Conservation (phyloP, 305 asterid genomes). For the Withania somnifera region DNA sequence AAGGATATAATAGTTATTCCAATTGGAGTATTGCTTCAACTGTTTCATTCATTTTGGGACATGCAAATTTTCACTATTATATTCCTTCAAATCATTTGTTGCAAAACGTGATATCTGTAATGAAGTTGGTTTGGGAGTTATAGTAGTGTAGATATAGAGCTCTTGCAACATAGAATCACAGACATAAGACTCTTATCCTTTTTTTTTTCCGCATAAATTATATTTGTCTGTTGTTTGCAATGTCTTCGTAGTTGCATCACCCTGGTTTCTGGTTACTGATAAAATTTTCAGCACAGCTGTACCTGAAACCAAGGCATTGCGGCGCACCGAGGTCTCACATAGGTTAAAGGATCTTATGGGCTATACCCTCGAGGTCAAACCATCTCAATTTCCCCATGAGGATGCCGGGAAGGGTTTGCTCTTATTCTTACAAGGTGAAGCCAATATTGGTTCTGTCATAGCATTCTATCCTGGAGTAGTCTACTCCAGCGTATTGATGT, state of each 20-base stretch:
- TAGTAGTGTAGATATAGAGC: no score
- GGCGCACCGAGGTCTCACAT: constrained; percentile 44
- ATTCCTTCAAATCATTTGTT: no score
- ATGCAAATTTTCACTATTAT: no score
- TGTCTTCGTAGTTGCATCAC: not conserved
- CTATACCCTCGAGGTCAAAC: constrained; percentile 67
- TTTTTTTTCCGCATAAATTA: not conserved
- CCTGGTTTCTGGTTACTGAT: constrained; percentile 16
- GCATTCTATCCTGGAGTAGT: constrained; percentile 85
- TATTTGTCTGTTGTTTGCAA: not conserved
- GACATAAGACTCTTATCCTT: not conserved
- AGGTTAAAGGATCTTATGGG: constrained; percentile 58
- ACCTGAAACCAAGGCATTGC: constrained; percentile 44
- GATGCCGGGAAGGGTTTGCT: constrained; percentile 81
- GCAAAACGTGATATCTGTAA: no score
- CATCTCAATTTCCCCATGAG: constrained; percentile 67
- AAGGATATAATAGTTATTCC: no score
- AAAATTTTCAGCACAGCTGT: constrained; percentile 29
- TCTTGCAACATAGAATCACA: not conserved
- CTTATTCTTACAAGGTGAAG: constrained; percentile 70
- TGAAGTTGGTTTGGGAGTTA: no score
- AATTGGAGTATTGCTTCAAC: no score
- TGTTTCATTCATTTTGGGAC: no score
- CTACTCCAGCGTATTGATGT: constrained; percentile 63
- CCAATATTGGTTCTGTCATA: constrained; percentile 59